Conservation (phyloP, 805 yeast genomes). For the Candida khao-thaluensis region DNA sequence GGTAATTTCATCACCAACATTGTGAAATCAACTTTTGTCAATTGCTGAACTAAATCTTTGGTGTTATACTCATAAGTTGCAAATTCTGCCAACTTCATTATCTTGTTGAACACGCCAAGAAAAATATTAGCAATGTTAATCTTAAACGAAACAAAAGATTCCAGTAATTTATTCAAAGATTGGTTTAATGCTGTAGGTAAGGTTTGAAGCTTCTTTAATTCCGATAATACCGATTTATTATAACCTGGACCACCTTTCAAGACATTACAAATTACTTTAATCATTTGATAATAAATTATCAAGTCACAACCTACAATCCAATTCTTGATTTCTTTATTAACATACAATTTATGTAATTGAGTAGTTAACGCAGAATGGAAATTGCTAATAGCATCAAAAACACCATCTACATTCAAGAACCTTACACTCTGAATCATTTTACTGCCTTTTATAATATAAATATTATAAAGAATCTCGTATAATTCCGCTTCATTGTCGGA, state of each 20-base stretch:
- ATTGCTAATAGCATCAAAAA: conserved; percentile 51
- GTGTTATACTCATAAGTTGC: not conserved
- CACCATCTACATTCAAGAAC: conserved; percentile 61
- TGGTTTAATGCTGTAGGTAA: not conserved
- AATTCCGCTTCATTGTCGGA: conserved; percentile 52
- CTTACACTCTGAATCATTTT: conserved; percentile 64
- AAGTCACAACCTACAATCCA: conserved; percentile 75
- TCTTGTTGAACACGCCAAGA: conserved; percentile 18
- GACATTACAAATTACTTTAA: conserved; percentile 61
- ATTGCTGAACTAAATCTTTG: not conserved
- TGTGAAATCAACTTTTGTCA: not conserved
- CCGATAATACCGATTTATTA: not conserved
- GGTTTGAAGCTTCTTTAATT: not conserved
- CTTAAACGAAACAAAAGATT: conserved; percentile 50
- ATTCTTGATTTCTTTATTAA: conserved; percentile 43
- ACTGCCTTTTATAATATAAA: conserved; percentile 65
- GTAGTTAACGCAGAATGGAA: conserved; percentile 58
- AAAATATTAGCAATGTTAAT: conserved; percentile 54
- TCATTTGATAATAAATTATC: conserved; percentile 52
- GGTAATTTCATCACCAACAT: conserved; percentile 1
- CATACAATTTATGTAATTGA: conserved; percentile 60
- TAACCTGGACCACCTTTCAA: conserved; percentile 55
- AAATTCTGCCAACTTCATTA: conserved; percentile 2
- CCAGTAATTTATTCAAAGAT: conserved; percentile 44
- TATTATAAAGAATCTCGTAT: conserved; percentile 58